Evolutionary conservation across 306 rosid genomes (phyloP), one percentile per base, ranked within the genome.

Genomic region (Casuarina cunninghamiana): DNA sequence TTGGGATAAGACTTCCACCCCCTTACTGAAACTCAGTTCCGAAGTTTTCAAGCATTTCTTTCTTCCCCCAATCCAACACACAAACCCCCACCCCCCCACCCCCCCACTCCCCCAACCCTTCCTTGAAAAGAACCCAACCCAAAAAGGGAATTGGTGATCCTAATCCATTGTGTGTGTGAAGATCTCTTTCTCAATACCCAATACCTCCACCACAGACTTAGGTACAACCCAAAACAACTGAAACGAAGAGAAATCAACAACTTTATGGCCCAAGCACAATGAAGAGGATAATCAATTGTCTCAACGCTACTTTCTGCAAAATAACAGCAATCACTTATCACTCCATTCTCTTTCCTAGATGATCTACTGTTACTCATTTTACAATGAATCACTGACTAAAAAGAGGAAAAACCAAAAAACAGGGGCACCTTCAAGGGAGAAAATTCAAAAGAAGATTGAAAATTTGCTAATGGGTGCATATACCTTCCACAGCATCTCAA

Each of bases 401-500:
- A 26, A 26, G 32, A 26, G 32, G 32, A 26, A 26, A 26, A 26
- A 26, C 32, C 32, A 26, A 26, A 26, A 26, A 26, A 26, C 32
- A 0, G 32, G 32, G 32, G 32, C 32, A 26, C 32, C 32, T 26
- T 35, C 43, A 12, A 7, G 50, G 6, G 42, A 66, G 5, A 21
- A 38, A 43, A 73, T 6, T 51, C 7, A 79, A 44, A 41, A 74
- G 73, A 32, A 32, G 12, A 69, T 35, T 32, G 17, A 35, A 77
- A 71, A 35, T 39, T 16, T 1, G 9, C 5, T 41, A 32, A n/a
- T 35, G 63, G 72, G 68, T 62, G 39, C 71, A 39, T 21, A 70
- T 76, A 94, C 98, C 98, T 94, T 86, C 98, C 98, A 70, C 97
- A 94, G 83, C 98, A 94, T 86, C 93, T 94, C 82, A 94, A 79